Base-by-base conservation (phyloP, 1,284 basidiomycete species). In the Flammula alnicola region DNA sequence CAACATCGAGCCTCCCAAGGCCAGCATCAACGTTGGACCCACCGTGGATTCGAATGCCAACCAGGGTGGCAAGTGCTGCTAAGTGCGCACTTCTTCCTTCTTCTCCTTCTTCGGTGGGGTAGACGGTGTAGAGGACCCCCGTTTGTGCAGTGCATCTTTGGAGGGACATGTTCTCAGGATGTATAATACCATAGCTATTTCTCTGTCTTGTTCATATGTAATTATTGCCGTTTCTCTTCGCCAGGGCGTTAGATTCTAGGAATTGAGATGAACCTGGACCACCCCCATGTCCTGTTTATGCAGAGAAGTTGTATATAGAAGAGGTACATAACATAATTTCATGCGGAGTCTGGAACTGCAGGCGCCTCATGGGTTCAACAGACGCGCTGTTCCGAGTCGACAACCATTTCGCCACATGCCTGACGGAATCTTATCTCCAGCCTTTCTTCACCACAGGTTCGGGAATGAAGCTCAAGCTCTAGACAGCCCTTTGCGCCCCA, bases 1-100 rank as follows among this genome's bases (percentile, higher is more conserved):
- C 49, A 72, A 73, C 54, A 73, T 78, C 43, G 75, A 75, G 49
- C 74, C 75, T n/a, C 74, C 76, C 16, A 74, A 72, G 49, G 70
- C 74, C 54, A 76, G 86, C 44, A 88, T 95, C 70, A 85, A 81
- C 23, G 88, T 95, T 54, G 83, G 83, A 35, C 85, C 83, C 6
- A 73, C 65, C 41, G 65, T 72, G 38, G 73, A 75, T 51, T 62
- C 68, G 51, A 72, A 69, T 44, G 68, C 73, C 31, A 66, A 66
- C 47, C 69, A 72, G 54, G 66, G 65, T 47, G 61, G 67, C 63
- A 73, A 72, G 61, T 78, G 75, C 62, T 77, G 76, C 60, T 78
- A 69, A 64, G 39, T 44, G 30, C 7, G 47, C 32, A 29, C 20
- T 25, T 30, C 39, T 36, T 35, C 39, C 39, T 38, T 47, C 45